Evolutionary conservation across 129 eudicot genomes (phyloP), one percentile per base, ranked within the genome.

Genomic region (Cynara cardunculus): DNA sequence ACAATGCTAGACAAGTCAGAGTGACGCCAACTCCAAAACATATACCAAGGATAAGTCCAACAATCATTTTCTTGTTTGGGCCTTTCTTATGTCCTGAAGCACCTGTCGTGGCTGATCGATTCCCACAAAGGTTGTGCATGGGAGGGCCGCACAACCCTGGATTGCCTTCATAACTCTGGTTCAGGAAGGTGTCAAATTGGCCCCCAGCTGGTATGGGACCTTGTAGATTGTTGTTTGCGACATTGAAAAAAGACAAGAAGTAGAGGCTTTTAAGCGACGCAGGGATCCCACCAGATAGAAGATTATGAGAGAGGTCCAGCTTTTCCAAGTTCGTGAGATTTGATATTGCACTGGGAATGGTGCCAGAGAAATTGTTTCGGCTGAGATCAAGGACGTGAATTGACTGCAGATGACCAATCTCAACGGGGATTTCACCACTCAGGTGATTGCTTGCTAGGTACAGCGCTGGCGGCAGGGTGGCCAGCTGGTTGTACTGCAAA

Each of bases 131-230:
- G 22, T 78, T 91, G 74, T 86, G 88, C 72, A 84, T 41, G 32
- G 90, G 71, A 28, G 75, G 70, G 22, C 97, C 92, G 56, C 97
- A 92, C 80, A 92, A 70, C 62, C 88, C 87, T 49, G 87, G 79
- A 79, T 92, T 92, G 49, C 90, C 94, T 13, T 56, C 81, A 69
- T 82, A 92, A 74, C 85, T 92, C 44, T 85, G 26, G 46, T 7
- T 87, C 22, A 81, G 22, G 70, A 89, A 92, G 39, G 97, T 92
- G 80, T 85, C 91, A 78, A 92, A 88, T 78, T 92, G 97, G 46
- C 93, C 91, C 37, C 97, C 94, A 10, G 83, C 76, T 21, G 97
- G 94, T 56, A 89, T 88, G 25, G 89, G 80, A 56, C 97, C 97
- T 49, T 83, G 79, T 28, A 92, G 94, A 14, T 78, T 75, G 85